Base-by-base conservation (phyloP, 1,139 yeast species). In the Zygosaccharomyces sapae region DNA sequence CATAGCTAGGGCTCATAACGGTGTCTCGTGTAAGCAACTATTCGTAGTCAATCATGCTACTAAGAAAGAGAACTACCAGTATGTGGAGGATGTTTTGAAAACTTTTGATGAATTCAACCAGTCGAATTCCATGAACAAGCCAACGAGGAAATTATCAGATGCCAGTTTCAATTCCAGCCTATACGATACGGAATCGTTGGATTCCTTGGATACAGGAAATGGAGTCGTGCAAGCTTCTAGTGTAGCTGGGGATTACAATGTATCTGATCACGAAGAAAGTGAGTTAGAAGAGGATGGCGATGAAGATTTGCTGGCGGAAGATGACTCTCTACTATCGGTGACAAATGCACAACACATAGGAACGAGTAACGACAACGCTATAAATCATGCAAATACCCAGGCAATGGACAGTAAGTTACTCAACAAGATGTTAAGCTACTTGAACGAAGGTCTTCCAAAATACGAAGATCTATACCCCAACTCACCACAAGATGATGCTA, bases 401-500 rank as follows among this genome's bases (percentile, higher is more conserved):
- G 3, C 9, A 12, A 48, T 49, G 47, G 57, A 59, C 37, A 48
- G 58, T 38, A 75, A 79, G 1, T 63, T 81, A 48, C 81, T 88
- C 86, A 77, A 75, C 54, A 81, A 79, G 58, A 79, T 82, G 63
- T 75, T 79, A 63, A 77, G 75, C 49, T 86, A 80, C 4, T 77
- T 81, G 58, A 73, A 73, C 50, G 79, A 76, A 34, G 77, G 75
- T 16, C 72, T 83, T 50, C 96, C 96, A 9, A 75, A 82, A 33
- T 88, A 88, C 59, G 90, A 86, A 54, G 96, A 88, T 54, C 74
- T 88, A 45, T 88, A 81, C 73, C 96, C 96, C 12, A 65, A 51
- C 16, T 22, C 49, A 2, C 67, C 24, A 48, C 31, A 40, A 34
- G 67, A 65, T 37, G 45, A 43, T 31, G 37, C 43, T 20, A 38